Evolutionary conservation across 2,329 filamentous ascomycete genomes (phyloP), one percentile per base, ranked within the genome.

Genomic region (Neonectria sp.): DNA sequence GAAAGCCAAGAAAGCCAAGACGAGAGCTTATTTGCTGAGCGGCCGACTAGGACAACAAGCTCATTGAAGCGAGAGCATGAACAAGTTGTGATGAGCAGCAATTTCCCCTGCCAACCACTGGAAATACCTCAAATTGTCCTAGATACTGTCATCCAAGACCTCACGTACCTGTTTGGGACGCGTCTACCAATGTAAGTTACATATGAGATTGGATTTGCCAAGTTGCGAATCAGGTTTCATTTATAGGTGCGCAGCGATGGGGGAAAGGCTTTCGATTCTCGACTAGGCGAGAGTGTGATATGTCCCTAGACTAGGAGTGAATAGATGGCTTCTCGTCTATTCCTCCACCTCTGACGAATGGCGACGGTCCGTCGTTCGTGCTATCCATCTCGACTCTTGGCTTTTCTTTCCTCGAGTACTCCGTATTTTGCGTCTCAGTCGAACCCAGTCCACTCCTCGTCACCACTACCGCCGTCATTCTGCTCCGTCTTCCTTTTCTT

Each of bases 401-500:
- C 31, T 56, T 45, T 49, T 11, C 17, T 17, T 21, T 45, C 27
- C 25, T 27, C 37, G n/a, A 7, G 17, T 49, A 25, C 48, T 33
- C 33, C 8, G 25, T n/a, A 15, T 27, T 25, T 53, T 17, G 24
- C 15, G 17, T 27, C 55, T 68, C 62, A 75, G 49, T 75, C 85
- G 65, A 89, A 80, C 2, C 87, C 86, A 66, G 78, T 81, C 86
- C 86, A 89, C 71, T 86, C 81, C 5, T 78, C 81, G 59, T 77
- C 70, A 7, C 67, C 78, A n/a, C 70, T 68, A 7, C 68, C 73
- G 7, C 68, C 61, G 1, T 68, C 69, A 8, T 62, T 70, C 12
- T 69, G 68, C 46, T 81, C 77, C 68, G 77, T 75, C 78, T 86
- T 88, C 71, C 86, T 83, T 78, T 84, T 85, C 81, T 87, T 90